A percentile compares a stretch with the other conserved stretches of the same genome.
Conservation (phyloP, 352 stramenopile genomes). For the Phytophthora colocasiae region DNA sequence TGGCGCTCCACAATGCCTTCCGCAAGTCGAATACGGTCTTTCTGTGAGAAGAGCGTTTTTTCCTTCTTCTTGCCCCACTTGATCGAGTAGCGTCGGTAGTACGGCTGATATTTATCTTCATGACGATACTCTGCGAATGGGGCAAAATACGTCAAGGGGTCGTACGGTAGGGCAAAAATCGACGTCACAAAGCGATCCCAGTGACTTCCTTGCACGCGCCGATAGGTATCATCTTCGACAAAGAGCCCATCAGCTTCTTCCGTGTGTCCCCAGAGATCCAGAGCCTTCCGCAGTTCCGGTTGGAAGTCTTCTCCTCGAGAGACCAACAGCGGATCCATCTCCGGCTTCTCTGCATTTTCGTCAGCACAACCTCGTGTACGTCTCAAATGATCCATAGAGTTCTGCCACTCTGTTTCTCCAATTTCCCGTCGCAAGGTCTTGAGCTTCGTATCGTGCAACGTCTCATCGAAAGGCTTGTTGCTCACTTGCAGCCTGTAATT, state of each 20-base stretch:
- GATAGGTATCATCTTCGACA: conserved; percentile 54
- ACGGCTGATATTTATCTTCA: conserved; percentile 77
- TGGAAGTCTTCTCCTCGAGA: conserved; percentile 71
- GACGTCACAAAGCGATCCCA: conserved; percentile 57
- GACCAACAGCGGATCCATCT: conserved; percentile 82
- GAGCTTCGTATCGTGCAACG: conserved; percentile 65
- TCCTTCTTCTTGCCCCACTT: conserved; percentile 74
- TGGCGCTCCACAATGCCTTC: conserved; percentile 77
- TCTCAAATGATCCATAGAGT: conserved; percentile 67
- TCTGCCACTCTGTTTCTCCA: conserved; percentile 52
- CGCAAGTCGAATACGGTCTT: conserved; percentile 80
- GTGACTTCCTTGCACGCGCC: conserved; percentile 22
- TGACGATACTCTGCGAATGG: conserved; percentile 80
- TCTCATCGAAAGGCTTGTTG: conserved; percentile 73
- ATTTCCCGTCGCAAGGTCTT: conserved; percentile 57
- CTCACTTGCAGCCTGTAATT: conserved; percentile 78
- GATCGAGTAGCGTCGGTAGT: conserved; percentile 83
- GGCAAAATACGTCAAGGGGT: conserved; percentile 84
- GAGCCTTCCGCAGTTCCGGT: conserved; percentile 53
- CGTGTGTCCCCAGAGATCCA: conserved; percentile 76
- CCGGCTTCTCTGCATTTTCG: conserved; percentile 49
- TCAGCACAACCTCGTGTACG: conserved; percentile 48
- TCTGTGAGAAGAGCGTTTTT: conserved; percentile 82
- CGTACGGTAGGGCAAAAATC: conserved; percentile 72
- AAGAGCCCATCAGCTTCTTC: conserved; percentile 78